Evolutionary conservation across 2,329 filamentous ascomycete species (phyloP).

Genomic region (Penicillium hordei): DNA sequence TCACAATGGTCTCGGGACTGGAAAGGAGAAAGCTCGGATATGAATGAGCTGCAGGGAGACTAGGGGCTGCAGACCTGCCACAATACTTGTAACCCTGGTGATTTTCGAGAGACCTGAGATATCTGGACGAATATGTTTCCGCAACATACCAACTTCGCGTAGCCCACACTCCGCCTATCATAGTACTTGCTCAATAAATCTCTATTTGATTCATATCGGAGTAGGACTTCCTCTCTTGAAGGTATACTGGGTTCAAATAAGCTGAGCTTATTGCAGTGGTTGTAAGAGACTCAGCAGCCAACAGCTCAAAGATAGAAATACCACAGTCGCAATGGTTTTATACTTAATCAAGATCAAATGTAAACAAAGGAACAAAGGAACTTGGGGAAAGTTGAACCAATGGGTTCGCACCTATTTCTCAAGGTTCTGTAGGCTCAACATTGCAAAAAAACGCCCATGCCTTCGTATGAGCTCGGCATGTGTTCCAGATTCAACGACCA

Average conservation of each 20-base stretch:
- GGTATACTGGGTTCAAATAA: not conserved
- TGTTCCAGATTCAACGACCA: not conserved
- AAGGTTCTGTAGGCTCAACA: not conserved
- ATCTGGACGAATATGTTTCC: not conserved
- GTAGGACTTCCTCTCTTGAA: not conserved
- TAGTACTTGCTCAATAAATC: not conserved
- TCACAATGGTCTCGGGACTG: conserved; percentile 21
- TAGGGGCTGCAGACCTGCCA: not conserved
- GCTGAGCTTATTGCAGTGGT: not conserved
- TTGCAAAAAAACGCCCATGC: not conserved
- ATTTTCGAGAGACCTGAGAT: not conserved
- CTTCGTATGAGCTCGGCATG: not conserved
- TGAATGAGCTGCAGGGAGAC: not conserved
- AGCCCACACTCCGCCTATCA: not conserved
- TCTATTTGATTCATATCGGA: not conserved
- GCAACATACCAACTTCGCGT: not conserved
- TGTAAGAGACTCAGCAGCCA: not conserved
- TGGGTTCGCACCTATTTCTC: not conserved
- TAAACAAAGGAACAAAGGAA: not conserved
- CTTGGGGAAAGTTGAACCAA: not conserved
- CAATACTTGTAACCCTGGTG: not conserved
- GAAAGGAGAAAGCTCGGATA: conserved; percentile 21
- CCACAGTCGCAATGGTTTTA: not conserved
- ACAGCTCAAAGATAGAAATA: not conserved
- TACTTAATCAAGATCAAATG: not conserved